Conservation (phyloP, 75 land plant species). For the Larix kaempferi region DNA sequence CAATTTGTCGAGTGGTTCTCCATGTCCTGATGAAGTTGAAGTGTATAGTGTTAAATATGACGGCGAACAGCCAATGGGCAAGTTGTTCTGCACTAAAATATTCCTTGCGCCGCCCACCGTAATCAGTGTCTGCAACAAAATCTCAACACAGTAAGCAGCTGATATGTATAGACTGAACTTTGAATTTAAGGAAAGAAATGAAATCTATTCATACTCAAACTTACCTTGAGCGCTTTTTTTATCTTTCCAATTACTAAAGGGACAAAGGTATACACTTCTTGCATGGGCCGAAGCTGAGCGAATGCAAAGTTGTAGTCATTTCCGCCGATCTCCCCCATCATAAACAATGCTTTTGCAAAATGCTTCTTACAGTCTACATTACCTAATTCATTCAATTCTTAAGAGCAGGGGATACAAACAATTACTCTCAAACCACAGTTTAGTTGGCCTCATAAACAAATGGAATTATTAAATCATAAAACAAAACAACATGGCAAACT, state of each 20-base stretch:
- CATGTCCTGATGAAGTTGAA: no score
- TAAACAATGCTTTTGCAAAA: slow-evolving; percentile 11
- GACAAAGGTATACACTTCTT: slow-evolving; percentile 8
- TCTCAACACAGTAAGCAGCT: no score
- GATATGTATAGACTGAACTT: no score
- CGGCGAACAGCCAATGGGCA: slow-evolving; percentile 4
- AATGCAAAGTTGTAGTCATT: slow-evolving; percentile 31
- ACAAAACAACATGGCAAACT: no score
- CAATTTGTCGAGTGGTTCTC: neutral
- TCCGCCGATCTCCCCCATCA: slow-evolving; percentile 34
- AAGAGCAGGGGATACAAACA: no score
- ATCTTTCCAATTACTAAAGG: neutral
- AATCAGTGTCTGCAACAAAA: neutral
- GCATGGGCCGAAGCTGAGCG: neutral
- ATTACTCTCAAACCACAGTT: no score
- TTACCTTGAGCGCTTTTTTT: neutral
- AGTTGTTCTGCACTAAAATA: neutral
- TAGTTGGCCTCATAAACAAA: no score
- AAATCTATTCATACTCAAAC: no score
- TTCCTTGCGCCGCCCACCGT: neutral
- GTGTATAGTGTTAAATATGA: neutral
- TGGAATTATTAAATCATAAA: no score
- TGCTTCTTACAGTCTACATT: slow-evolving; percentile 6
- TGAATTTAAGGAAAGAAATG: no score
- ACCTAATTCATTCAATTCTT: no score